Evolutionary conservation across 139 green algal species (phyloP).

Genomic region (Microglena sp.): DNA sequence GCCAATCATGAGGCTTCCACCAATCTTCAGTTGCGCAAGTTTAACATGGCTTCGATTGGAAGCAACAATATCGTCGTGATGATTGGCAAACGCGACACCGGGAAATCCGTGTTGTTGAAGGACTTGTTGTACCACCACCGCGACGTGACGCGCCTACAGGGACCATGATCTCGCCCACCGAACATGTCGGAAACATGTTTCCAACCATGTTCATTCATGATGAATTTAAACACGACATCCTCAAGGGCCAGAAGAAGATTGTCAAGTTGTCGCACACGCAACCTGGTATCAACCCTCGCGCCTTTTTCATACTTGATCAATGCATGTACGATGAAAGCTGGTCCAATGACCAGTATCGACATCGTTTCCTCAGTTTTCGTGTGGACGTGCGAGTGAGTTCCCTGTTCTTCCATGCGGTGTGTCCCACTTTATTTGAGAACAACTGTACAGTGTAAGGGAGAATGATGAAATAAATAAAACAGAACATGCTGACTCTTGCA

Average conservation of each 20-base stretch:
- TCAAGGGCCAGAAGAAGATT: constrained; percentile 11
- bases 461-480: too few species aligned
- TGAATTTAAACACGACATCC: constrained; percentile 1
- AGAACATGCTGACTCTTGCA: too few species aligned
- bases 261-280: too few species aligned
- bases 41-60: not conserved
- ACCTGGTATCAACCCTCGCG: not conserved
- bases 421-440: too few species aligned
- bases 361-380: too few species aligned
- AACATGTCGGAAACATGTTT: constrained; percentile 12
- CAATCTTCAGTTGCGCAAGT: not conserved
- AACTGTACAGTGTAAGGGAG: too few species aligned
- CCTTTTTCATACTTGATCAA: constrained; percentile 21
- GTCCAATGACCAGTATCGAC: constrained; percentile 3
- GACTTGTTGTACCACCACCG: constrained; percentile 15
- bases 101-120: constrained; percentile 12
- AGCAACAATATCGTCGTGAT: constrained; percentile 12
- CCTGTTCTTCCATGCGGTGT: too few species aligned
- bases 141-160: constrained; percentile 12
- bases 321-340: constrained; percentile 14
- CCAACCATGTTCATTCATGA: constrained; percentile 20
- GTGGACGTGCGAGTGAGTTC: too few species aligned
- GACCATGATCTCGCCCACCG: constrained; percentile 11
- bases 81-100: constrained; percentile 21
- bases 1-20: too few species aligned